Conservation (phyloP, 2,329 filamentous ascomycete genomes). For the Chaetomium strumarium region DNA sequence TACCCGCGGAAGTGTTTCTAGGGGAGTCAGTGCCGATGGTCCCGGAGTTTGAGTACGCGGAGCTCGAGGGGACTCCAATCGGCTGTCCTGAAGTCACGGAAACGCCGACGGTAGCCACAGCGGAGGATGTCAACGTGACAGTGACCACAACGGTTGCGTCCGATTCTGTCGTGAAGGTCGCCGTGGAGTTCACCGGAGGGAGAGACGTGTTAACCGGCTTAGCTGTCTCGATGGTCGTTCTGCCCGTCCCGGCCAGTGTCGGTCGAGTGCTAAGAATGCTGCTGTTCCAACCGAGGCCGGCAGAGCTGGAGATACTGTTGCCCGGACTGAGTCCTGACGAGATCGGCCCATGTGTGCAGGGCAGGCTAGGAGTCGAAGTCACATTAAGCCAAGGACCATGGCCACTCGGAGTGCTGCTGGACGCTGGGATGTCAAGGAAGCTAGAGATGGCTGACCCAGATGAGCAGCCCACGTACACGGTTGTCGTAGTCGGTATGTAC, state of each 20-base stretch:
- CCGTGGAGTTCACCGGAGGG: background rate
- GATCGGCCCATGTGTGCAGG: background rate
- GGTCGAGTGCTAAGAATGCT: background rate
- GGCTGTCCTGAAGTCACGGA: background rate
- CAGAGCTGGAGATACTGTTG: background rate
- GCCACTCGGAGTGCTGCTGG: background rate
- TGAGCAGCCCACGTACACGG: constrained; percentile 8
- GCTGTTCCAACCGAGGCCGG: background rate
- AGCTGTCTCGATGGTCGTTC: constrained; percentile 1
- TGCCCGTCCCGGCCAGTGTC: background rate
- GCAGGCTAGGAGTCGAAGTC: background rate
- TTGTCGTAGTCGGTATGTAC: constrained; percentile 7
- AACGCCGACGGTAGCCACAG: background rate
- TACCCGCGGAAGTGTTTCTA: background rate
- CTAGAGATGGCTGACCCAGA: background rate
- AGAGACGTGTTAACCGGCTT: constrained; percentile 3
- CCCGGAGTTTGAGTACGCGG: background rate
- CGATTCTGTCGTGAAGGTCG: background rate
- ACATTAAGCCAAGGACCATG: constrained; percentile 2
- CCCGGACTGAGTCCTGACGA: background rate
- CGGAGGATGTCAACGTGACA: constrained; percentile 9
- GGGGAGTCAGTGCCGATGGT: background rate
- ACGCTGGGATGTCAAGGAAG: background rate
- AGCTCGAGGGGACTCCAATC: background rate
- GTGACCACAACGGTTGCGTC: constrained; percentile 5